Evolutionary conservation across 192 early-diverging fungal genomes (phyloP), one percentile per base, ranked within the genome.

Genomic region (Umbelopsis isabellina): DNA sequence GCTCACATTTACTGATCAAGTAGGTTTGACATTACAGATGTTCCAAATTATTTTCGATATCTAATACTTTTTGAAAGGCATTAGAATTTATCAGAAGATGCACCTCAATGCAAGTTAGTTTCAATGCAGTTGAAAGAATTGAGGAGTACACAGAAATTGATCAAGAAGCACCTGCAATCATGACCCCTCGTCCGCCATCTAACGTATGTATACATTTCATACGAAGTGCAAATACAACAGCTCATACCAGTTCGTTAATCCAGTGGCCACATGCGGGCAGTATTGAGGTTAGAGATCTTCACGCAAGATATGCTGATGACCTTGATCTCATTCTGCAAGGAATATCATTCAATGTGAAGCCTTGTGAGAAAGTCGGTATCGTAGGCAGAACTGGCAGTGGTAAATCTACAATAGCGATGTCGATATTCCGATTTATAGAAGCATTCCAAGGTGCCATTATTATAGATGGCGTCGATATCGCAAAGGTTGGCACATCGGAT

Each of bases 341-440:
- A n/a, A 76, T 98, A 20, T 86, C 88, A 9, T 85, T 96, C 52
- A 44, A 50, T 1, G 89, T 94, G 47, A 74, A 80, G 0, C 80
- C 88, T 2, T 66, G 78, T 41, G 83, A 84, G 37, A 79, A 65
- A 7, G 71, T 87, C 35, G 86, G 85, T 0, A 81, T 87, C 37
- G 85, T 87, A 23, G 86, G 86, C 20, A 75, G 86, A 11, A 87
- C 87, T 0, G 88, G 88, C 20, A 82, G 86, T n/a, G 92, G 94
- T 37, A 96, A 96, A 80, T 91, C 90, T 37, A 90, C 91, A 4
- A 74, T 95, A 15, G 85, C 92, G 1, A 72, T 91, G 48, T 86
- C 91, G 0, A 73, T 96, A 47, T 91, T 96, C 79, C 86, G 95
- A 16, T 86, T 96, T 47, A 87, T 93, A 7, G 93, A 96, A 58